Percentiles rank a stretch among this genome's conserved stretches.
phyloP scores from a whole-genome alignment of 495 filamentous ascomycete species.

The Xylaria scruposa region DNA sequence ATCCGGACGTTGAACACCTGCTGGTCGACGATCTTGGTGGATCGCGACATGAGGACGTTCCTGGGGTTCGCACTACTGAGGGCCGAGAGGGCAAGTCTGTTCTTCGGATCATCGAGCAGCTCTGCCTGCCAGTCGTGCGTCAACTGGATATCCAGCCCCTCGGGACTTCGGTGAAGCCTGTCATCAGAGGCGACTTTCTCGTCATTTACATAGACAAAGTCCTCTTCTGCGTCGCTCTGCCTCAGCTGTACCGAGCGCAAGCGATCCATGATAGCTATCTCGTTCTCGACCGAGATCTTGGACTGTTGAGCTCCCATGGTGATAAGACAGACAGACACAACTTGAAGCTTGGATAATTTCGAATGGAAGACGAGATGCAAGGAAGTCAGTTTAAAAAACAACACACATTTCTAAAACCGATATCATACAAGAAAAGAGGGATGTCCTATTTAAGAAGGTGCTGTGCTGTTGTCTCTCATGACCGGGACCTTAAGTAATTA shows the following conservation, averaged over 20 bases:
- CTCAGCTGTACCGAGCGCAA: conserved; percentile 48
- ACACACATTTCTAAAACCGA: background rate
- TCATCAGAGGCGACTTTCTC: conserved; percentile 34
- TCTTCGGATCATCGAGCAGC: conserved; percentile 69
- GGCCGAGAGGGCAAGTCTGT: conserved; percentile 70
- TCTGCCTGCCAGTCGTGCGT: conserved; percentile 64
- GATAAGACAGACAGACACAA: background rate
- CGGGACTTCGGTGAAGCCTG: conserved; percentile 39
- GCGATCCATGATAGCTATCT: conserved; percentile 53
- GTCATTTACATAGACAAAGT: conserved; percentile 56
- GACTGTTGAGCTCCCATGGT: conserved; percentile 59
- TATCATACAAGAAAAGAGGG: background rate
- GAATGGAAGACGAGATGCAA: too few species aligned
- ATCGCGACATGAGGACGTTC: conserved; percentile 60
- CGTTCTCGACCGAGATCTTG: conserved; percentile 41
- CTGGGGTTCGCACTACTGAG: conserved; percentile 63
- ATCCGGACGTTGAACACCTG: conserved; percentile 86
- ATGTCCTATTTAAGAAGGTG: conserved; percentile 8
- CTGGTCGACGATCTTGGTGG: conserved; percentile 65
- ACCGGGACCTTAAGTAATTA: background rate
- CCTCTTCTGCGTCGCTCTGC: conserved; percentile 45
- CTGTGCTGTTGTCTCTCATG: background rate
- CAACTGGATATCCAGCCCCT: conserved; percentile 52
- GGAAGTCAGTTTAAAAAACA: too few species aligned
- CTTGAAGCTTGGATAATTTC: background rate